These are phyloP conservation scores for Colletotrichum shisoi DNA, from an alignment of 2,329 filamentous ascomycete species.

Conservation along the genomic window DNA sequence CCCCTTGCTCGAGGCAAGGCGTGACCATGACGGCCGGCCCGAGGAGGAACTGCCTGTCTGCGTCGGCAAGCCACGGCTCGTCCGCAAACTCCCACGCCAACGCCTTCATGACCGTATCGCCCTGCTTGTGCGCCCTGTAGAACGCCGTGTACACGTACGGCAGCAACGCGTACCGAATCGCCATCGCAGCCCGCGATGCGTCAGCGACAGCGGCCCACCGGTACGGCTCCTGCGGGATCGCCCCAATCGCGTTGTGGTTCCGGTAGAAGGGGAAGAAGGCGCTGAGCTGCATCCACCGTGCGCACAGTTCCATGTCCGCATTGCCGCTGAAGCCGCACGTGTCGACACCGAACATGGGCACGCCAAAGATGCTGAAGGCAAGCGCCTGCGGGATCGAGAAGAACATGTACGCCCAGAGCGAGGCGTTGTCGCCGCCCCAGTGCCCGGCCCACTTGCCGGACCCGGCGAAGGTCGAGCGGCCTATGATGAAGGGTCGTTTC, in stretches of 20 bases:
- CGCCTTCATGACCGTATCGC: conserved; percentile 75
- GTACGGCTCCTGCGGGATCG: conserved; percentile 74
- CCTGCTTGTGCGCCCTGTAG: conserved; percentile 69
- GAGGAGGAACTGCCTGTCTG: conserved; percentile 76
- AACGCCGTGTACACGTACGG: conserved; percentile 81
- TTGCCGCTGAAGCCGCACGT: conserved; percentile 76
- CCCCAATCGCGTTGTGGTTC: conserved; percentile 73
- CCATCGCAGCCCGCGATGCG: conserved; percentile 71
- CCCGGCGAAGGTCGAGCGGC: conserved; percentile 81
- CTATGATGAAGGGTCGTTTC: conserved; percentile 84
- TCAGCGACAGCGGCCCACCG: conserved; percentile 71
- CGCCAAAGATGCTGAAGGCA: conserved; percentile 73
- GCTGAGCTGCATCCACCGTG: conserved; percentile 75
- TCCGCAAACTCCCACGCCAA: conserved; percentile 77
- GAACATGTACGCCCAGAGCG: conserved; percentile 76
- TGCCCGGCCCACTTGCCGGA: conserved; percentile 79
- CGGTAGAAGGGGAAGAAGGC: conserved; percentile 82
- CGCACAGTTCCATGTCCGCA: conserved; percentile 73
- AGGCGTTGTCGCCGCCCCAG: conserved; percentile 81
- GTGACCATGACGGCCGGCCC: conserved; percentile 71
- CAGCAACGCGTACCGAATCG: conserved; percentile 73
- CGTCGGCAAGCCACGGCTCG: conserved; percentile 71
- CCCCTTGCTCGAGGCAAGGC: conserved; percentile 71
- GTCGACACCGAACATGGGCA: conserved; percentile 79
- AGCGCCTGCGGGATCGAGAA: conserved; percentile 81